Base-by-base conservation (phyloP, 2,329 filamentous ascomycete genomes). In the Neofusicoccum kwambonambiense region DNA sequence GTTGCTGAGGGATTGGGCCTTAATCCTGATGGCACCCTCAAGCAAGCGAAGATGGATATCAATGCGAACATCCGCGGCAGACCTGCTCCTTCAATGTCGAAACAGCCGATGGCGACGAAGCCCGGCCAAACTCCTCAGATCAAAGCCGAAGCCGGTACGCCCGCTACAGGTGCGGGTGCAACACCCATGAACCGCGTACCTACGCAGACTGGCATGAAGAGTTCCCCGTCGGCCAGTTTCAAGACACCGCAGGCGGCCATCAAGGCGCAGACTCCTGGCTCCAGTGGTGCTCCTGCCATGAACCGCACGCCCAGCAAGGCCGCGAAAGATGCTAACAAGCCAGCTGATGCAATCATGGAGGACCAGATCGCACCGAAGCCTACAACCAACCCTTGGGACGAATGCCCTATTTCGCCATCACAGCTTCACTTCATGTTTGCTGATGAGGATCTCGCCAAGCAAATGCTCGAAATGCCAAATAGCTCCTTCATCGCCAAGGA, bases 1-100 rank as follows among this genome's bases (percentile, higher is more conserved):
- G 78, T 86, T 67, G 80, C 80, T 13, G 79, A 79, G 13, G 80
- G 75, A 13, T 70, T 81, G 12, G 77, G 78, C 44, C 74, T 87
- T n/a, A 81, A 86, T 54, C 73, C 81, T 61, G 80, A 83, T 57
- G 77, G 78, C 56, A 79, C 79, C 68, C 76, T 73, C 39, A 80
- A 79, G 64, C 70, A 73, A n/a, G 65, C 71, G 3, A 77, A 73
- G 66, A 61, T 66, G 2, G 73, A 74, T 12, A 65, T 67, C 13
- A 70, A 68, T 34, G 70, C 68, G 63, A 62, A 70, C 27, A 73
- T 70, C 51, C 72, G 69, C 15, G 62, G 63, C 9, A 49, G 65
- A 12, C 67, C 70, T 45, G 64, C 71, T 35, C 52, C 66, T 17
- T 67, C 71, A 19, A 67, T 68, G 3, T 67, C 70, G 8, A 72